These are phyloP conservation scores for Gnomoniopsis smithogilvyi DNA, from an alignment of 2,329 filamentous ascomycete genomes.

Conservation along the genomic window DNA sequence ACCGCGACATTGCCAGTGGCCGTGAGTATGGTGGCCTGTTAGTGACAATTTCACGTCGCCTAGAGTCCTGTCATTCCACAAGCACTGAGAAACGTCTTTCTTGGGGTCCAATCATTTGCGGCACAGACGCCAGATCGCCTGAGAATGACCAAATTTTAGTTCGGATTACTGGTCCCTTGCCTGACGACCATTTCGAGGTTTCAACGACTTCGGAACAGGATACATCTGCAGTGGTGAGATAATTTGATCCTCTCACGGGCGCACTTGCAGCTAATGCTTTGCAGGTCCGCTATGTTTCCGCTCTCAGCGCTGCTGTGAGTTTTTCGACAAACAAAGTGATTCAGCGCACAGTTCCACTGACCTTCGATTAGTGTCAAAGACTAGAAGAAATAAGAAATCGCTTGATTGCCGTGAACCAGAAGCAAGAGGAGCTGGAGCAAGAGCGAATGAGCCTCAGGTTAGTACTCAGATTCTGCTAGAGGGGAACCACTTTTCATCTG, in stretches of 20 bases:
- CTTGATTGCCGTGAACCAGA: background rate
- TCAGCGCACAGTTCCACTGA: too few relatives aligned
- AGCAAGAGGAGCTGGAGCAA: background rate
- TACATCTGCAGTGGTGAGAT: slow-evolving; percentile 4
- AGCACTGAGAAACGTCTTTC: background rate
- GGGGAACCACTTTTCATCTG: background rate
- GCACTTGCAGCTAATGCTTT: background rate
- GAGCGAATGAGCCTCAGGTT: background rate
- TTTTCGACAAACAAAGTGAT: background rate
- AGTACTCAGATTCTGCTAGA: background rate
- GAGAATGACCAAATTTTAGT: background rate
- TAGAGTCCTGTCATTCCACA: slow-evolving; percentile 1
- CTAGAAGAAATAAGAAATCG: background rate
- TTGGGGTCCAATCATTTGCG: slow-evolving; percentile 5
- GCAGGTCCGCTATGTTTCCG: slow-evolving; percentile 5
- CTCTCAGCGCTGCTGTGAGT: slow-evolving; percentile 9
- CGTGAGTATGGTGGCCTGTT: slow-evolving; percentile 10
- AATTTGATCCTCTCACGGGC: background rate
- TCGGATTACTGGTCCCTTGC: slow-evolving; percentile 5
- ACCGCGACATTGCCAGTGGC: background rate
- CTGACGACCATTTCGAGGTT: slow-evolving; percentile 2
- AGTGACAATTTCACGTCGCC: background rate
- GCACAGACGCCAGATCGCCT: background rate
- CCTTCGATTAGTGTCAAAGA: background rate
- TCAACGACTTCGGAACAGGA: background rate